phyloP scores from a whole-genome alignment of 2,329 filamentous ascomycete species.

The Ascomycota sp. region DNA sequence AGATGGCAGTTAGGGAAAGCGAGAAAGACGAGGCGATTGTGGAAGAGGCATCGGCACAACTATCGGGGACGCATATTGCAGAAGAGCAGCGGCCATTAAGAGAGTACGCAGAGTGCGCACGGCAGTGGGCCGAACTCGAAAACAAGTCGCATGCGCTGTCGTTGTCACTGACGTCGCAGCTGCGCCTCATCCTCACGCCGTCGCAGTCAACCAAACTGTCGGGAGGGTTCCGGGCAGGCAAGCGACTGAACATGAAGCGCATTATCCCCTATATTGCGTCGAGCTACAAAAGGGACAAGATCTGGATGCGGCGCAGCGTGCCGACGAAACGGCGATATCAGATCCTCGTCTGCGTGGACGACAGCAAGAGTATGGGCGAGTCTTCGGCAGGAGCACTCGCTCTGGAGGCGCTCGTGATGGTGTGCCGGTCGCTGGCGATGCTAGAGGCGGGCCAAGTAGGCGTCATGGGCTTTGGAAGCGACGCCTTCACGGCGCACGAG shows the following conservation, averaged over 20 bases:
- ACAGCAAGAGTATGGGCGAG: constrained; percentile 85
- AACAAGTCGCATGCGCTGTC: constrained; percentile 65
- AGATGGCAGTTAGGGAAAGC: constrained; percentile 16
- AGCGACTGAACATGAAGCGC: constrained; percentile 95
- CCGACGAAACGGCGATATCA: constrained; percentile 91
- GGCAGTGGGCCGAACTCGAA: constrained; percentile 72
- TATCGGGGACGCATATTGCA: constrained; percentile 51
- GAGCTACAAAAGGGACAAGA: constrained; percentile 96
- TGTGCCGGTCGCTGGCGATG: constrained; percentile 70
- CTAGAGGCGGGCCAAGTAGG: constrained; percentile 88
- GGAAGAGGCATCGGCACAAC: constrained; percentile 34
- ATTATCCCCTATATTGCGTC: constrained; percentile 99
- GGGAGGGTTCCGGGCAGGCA: constrained; percentile 88
- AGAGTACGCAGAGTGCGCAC: constrained; percentile 34
- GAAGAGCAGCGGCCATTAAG: constrained; percentile 20
- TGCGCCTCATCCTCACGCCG: constrained; percentile 83
- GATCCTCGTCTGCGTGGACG: constrained; percentile 90
- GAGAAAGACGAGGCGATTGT: constrained; percentile 25
- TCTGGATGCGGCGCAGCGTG: constrained; percentile 89
- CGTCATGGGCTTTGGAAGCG: constrained; percentile 69
- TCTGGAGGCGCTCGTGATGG: constrained; percentile 82
- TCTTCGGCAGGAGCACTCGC: constrained; percentile 53
- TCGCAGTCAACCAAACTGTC: constrained; percentile 91
- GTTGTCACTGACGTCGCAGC: constrained; percentile 73
- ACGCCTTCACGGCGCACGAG: constrained; percentile 65